Conservation (phyloP, 164 flowering plant species). For the Umbilicus rupestris region DNA sequence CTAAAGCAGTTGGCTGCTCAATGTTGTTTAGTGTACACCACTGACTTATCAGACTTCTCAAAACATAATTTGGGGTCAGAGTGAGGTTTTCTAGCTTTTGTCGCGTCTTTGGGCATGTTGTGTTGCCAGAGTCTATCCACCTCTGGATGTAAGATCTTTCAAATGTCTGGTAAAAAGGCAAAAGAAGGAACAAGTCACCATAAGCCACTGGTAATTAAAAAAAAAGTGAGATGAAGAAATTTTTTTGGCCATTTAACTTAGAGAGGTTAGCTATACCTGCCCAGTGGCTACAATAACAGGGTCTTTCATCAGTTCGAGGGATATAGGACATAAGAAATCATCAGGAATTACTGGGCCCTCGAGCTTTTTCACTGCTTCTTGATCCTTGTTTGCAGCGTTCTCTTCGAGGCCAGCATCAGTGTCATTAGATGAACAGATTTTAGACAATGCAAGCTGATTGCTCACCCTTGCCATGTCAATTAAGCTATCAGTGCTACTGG, state of each 20-base stretch:
- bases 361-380: slow-evolving; percentile 38
- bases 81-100: slow-evolving; percentile 60
- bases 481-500: slow-evolving; percentile 15
- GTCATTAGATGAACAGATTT: slow-evolving; percentile 17
- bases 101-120: slow-evolving; percentile 88
- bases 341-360: slow-evolving; percentile 53
- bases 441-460: slow-evolving; percentile 21
- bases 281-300: slow-evolving; percentile 94
- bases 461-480: slow-evolving; percentile 15
- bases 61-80: slow-evolving; percentile 73
- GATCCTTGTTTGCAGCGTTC: slow-evolving; percentile 16
- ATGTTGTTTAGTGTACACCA: slow-evolving; percentile 65
- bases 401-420: slow-evolving; percentile 15
- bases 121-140: slow-evolving; percentile 85
- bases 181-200: not conserved
- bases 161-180: slow-evolving; percentile 52
- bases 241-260: not conserved
- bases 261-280: slow-evolving; percentile 44
- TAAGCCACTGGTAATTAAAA: not conserved
- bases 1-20: slow-evolving; percentile 47
- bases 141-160: slow-evolving; percentile 87
- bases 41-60: slow-evolving; percentile 67
- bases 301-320: slow-evolving; percentile 91
- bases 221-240: not conserved
- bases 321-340: slow-evolving; percentile 85